Evolutionary conservation across 1,139 yeast species (phyloP).

Genomic region (Diutina scorzettiae): DNA sequence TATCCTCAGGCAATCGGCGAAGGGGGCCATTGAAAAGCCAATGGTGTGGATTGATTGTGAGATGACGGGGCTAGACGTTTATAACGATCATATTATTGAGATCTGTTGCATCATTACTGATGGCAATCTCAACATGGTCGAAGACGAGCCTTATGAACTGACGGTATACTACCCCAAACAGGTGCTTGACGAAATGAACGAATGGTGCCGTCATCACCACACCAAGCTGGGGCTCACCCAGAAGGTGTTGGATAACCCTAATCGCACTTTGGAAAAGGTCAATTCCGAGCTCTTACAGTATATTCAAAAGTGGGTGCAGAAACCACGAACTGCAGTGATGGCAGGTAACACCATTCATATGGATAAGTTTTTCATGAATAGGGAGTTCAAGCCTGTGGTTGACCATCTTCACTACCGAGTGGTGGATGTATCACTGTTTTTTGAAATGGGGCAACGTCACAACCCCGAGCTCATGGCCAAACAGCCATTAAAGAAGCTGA

Average conservation of each 20-base stretch:
- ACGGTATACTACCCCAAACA: slow-evolving; percentile 61
- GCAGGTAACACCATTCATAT: slow-evolving; percentile 92
- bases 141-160: slow-evolving; percentile 62
- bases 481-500: slow-evolving; percentile 51
- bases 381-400: slow-evolving; percentile 68
- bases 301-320: slow-evolving; percentile 42
- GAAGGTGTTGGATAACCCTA: slow-evolving; percentile 46
- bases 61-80: slow-evolving; percentile 87
- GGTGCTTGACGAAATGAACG: slow-evolving; percentile 63
- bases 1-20: too few species aligned
- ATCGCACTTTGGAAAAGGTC: slow-evolving; percentile 45
- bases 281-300: slow-evolving; percentile 53
- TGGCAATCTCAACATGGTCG: slow-evolving; percentile 58
- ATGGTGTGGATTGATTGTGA: slow-evolving; percentile 77
- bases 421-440: slow-evolving; percentile 75
- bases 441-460: slow-evolving; percentile 72
- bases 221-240: slow-evolving; percentile 66
- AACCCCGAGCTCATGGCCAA: slow-evolving; percentile 47
- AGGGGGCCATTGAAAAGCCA: too few species aligned
- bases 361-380: slow-evolving; percentile 77
- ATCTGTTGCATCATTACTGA: slow-evolving; percentile 88
- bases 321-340: slow-evolving; percentile 46
- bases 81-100: slow-evolving; percentile 70
- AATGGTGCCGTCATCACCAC: slow-evolving; percentile 80
- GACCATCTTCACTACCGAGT: slow-evolving; percentile 73